phyloP scores from a whole-genome alignment of 2,329 filamentous ascomycete genomes.

The Hirsutella thompsonii region DNA sequence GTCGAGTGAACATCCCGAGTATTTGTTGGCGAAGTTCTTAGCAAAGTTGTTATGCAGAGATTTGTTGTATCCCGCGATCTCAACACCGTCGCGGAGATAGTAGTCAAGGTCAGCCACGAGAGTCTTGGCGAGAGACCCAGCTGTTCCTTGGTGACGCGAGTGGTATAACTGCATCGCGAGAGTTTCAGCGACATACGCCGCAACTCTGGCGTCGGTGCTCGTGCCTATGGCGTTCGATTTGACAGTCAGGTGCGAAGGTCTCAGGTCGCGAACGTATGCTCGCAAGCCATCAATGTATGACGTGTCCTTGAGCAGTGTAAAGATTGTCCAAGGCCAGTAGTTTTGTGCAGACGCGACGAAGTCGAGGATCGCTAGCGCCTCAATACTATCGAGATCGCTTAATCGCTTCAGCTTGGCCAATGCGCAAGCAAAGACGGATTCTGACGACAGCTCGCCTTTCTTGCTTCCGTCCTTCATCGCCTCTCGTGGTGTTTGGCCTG shows the following conservation, averaged over 20 bases:
- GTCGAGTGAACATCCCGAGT: constrained; percentile 57
- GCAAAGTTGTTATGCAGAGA: constrained; percentile 79
- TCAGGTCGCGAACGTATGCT: constrained; percentile 50
- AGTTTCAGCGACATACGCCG: constrained; percentile 74
- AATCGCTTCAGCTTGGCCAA: constrained; percentile 58
- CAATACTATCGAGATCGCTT: constrained; percentile 45
- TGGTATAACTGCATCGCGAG: constrained; percentile 86
- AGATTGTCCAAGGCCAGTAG: constrained; percentile 90
- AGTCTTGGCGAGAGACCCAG: constrained; percentile 50
- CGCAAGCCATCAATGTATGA: constrained; percentile 62
- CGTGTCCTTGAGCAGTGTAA: constrained; percentile 61
- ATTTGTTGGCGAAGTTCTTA: constrained; percentile 71
- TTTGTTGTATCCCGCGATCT: constrained; percentile 71
- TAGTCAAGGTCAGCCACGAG: constrained; percentile 67
- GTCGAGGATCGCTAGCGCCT: constrained; percentile 65
- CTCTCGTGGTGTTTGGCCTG: constrained; percentile 72
- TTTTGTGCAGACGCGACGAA: constrained; percentile 85
- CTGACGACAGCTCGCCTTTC: constrained; percentile 31
- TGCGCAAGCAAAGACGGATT: constrained; percentile 63
- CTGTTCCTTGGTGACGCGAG: constrained; percentile 62
- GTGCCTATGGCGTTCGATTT: constrained; percentile 43
- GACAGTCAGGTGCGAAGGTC: constrained; percentile 35
- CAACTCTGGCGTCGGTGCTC: constrained; percentile 55
- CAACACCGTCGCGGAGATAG: constrained; percentile 64
- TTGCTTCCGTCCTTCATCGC: constrained; percentile 46